Base-by-base conservation (phyloP, 1,139 yeast genomes). In the Sugiyamaella pinicola region DNA sequence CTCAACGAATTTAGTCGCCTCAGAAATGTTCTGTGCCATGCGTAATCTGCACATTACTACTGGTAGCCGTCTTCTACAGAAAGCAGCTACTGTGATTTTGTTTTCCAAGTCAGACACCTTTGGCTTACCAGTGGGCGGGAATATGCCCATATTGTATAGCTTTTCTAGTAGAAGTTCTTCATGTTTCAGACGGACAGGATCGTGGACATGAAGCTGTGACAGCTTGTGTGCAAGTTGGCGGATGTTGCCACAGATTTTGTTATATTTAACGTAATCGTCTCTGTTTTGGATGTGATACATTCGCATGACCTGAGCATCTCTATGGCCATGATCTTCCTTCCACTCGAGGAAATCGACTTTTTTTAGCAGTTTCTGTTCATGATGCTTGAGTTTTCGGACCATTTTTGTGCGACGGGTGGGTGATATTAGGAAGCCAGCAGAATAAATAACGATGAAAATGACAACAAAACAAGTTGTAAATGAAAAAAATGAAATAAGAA, bases 261-360 rank as follows among this genome's bases (percentile, higher is more conserved):
- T 93, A 71, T 93, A 93, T 68, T 90, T 89, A 68, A 87, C 95
- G 70, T 95, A 95, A 70, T 95, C 99, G 69, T 90, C 96, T 67
- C 99, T 81, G 69, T 91, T 87, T 65, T 89, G 96, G 51, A 95
- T 80, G 69, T 91, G 96, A 71, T 91, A 95, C 51, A 89, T 87
- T 64, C 95, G 80, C 96, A 93, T 93, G 41, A 95, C 96, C 69
- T 88, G 95, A 33, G 96, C 85, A 65, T 93, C 99, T 59, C 99
- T 77, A 69, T 95, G 99, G 35, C 95, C 91, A 56, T 85, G 85
- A 69, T 93, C 99, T 67, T 90, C 96, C 70, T 93, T 93, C 96
- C 98, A 95, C 71, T 93, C 96, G 52, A 90, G 87, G 75, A 95
- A 89, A 69, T 93, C 98, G 55, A 93, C 98, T 72, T 93, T 95